These are phyloP conservation scores for Solanum chmielewskii DNA, from an alignment of 257 asterid genomes.

Conservation along the genomic window DNA sequence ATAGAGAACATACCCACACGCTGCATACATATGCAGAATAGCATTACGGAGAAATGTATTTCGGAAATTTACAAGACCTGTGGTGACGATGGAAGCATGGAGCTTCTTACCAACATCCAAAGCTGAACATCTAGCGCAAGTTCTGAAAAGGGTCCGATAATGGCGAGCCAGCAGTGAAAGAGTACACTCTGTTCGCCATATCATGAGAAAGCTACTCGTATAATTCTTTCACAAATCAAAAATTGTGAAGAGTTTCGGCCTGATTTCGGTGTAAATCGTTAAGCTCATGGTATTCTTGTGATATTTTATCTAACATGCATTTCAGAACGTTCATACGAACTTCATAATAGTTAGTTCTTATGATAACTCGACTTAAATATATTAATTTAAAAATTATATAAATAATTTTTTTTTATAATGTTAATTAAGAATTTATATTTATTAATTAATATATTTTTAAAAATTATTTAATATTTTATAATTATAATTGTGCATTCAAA, in stretches of 20 bases:
- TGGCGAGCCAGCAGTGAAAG: constrained; percentile 40
- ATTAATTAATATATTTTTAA: too few species aligned
- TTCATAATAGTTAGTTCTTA: too few species aligned
- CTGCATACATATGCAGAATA: constrained; percentile 54
- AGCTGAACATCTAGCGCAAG: constrained; percentile 34
- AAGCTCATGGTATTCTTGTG: too few species aligned
- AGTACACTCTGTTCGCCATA: constrained; percentile 30
- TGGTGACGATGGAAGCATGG: constrained; percentile 51
- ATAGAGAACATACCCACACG: constrained; percentile 18
- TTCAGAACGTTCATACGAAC: too few species aligned
- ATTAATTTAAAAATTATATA: too few species aligned
- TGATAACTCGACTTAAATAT: too few species aligned
- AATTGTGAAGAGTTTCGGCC: too few species aligned
- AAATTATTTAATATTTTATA: too few species aligned
- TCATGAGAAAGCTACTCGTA: constrained; percentile 2
- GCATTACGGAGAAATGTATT: constrained; percentile 44
- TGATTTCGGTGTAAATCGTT: too few species aligned
- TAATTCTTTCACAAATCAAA: not conserved
- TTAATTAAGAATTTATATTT: too few species aligned
- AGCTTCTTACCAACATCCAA: constrained; percentile 41
- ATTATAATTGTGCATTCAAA: rapidly evolving
- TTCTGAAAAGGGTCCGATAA: constrained; percentile 46
- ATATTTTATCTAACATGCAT: too few species aligned
- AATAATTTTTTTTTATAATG: too few species aligned
- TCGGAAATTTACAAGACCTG: constrained; percentile 33